Conservation (phyloP, 2,329 filamentous ascomycete species). For the Microsporum canis region DNA sequence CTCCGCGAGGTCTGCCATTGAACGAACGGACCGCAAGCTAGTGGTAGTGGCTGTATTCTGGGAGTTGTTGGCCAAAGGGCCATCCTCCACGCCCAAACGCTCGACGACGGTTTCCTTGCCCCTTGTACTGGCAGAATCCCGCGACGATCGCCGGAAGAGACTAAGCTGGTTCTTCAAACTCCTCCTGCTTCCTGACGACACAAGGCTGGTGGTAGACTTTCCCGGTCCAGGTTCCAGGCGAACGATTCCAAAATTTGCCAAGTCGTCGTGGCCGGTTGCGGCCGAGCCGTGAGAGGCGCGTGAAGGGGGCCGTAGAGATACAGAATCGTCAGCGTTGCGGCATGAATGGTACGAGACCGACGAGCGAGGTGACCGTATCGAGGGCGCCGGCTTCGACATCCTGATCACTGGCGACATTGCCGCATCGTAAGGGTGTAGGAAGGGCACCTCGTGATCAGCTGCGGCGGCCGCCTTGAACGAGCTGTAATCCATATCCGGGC, state of each 20-base stretch:
- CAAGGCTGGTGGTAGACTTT: constrained; percentile 29
- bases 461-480: constrained; percentile 47
- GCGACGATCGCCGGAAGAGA: constrained; percentile 27
- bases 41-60: constrained; percentile 22
- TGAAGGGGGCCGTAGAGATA: constrained; percentile 24
- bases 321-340: constrained; percentile 40
- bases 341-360: constrained; percentile 41
- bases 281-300: constrained; percentile 29
- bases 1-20: constrained; percentile 35
- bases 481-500: constrained; percentile 64
- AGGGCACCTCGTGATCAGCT: constrained; percentile 40
- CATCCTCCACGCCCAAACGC: constrained; percentile 22
- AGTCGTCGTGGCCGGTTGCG: constrained; percentile 24
- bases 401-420: constrained; percentile 61
- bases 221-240: constrained; percentile 31
- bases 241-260: constrained; percentile 29
- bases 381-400: constrained; percentile 70
- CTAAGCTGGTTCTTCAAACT: constrained; percentile 28
- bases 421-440: constrained; percentile 45
- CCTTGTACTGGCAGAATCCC: constrained; percentile 22
- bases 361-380: constrained; percentile 59
- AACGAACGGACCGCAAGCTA: constrained; percentile 31
- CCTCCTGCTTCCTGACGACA: constrained; percentile 30
- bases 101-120: constrained; percentile 29
- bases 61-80: constrained; percentile 24